A percentile compares a stretch with the other conserved stretches of the same genome.
phyloP scores from a whole-genome alignment of 1,284 basidiomycete species.

The Ustilago hordei region DNA sequence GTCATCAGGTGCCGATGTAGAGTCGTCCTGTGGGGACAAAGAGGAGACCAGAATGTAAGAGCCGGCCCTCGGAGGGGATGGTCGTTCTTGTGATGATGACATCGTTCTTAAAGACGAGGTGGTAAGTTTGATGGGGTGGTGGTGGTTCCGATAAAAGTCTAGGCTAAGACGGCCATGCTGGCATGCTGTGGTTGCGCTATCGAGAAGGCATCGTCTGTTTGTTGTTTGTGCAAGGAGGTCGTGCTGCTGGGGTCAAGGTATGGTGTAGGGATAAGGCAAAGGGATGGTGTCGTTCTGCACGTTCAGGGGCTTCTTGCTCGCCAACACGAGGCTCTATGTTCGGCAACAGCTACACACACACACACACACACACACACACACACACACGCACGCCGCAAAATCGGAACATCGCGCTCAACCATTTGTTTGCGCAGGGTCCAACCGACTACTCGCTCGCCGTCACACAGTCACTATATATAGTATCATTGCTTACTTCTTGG shows the following conservation, averaged over 20 bases:
- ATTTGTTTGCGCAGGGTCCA: slow-evolving; percentile 27
- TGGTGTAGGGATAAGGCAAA: neutral
- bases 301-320: slow-evolving; percentile 14
- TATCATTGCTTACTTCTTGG: neutral
- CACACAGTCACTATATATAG: neutral
- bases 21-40: slow-evolving; percentile 15
- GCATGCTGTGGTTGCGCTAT: slow-evolving; percentile 10
- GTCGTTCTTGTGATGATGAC: slow-evolving; percentile 21
- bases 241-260: neutral
- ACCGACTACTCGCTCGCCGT: neutral
- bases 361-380: slow-evolving; percentile 21
- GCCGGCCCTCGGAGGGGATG: slow-evolving; percentile 29
- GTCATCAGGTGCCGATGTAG: neutral
- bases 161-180: neutral
- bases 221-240: neutral
- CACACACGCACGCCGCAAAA: slow-evolving; percentile 9
- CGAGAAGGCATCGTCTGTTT: slow-evolving; percentile 13
- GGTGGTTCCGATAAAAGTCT: neutral
- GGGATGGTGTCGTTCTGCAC: slow-evolving; percentile 8
- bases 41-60: slow-evolving; percentile 51
- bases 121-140: neutral
- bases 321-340: slow-evolving; percentile 17
- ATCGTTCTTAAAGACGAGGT: slow-evolving; percentile 9
- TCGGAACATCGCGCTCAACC: slow-evolving; percentile 1
- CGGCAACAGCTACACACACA: slow-evolving; percentile 3